Evolutionary conservation across 345 rosid genomes (phyloP).

Genomic region (Clarkia xantiana): DNA sequence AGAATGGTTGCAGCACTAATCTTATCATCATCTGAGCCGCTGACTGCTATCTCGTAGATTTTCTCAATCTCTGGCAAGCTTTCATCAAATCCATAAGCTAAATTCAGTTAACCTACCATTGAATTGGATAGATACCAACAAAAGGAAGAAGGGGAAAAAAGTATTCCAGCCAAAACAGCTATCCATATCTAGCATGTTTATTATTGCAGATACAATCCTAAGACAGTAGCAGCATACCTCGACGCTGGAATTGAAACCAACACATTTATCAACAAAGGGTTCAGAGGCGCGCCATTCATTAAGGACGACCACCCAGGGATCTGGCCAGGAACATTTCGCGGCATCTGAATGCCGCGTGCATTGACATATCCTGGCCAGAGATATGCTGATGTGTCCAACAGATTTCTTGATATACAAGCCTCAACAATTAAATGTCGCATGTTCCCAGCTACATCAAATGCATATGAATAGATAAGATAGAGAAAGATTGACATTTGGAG

Average conservation of each 20-base stretch:
- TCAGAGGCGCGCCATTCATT: slow-evolving; percentile 79
- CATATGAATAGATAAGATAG: too few relatives aligned
- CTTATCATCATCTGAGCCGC: slow-evolving; percentile 86
- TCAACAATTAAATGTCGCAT: slow-evolving; percentile 93
- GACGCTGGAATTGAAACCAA: slow-evolving; percentile 82
- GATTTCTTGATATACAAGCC: slow-evolving; percentile 83
- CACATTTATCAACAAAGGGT: slow-evolving; percentile 49
- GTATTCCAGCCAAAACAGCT: not conserved
- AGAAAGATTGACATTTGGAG: too few relatives aligned
- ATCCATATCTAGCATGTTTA: not conserved
- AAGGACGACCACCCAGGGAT: slow-evolving; percentile 66
- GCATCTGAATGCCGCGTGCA: slow-evolving; percentile 41
- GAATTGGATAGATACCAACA: slow-evolving; percentile 25
- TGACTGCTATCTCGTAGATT: slow-evolving; percentile 75
- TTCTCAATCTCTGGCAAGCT: slow-evolving; percentile 95
- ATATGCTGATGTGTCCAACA: slow-evolving; percentile 82
- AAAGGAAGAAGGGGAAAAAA: slow-evolving; percentile 25
- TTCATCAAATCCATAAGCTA: slow-evolving; percentile 84
- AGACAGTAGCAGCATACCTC: slow-evolving; percentile 37
- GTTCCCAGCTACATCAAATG: slow-evolving; percentile 58
- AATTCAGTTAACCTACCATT: slow-evolving; percentile 42
- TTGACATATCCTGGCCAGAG: slow-evolving; percentile 79
- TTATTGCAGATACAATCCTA: not conserved
- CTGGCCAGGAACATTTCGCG: slow-evolving; percentile 38
- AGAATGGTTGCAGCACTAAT: slow-evolving; percentile 77